Base-by-base conservation (phyloP, 306 rosid species). In the Castanea mollissima region DNA sequence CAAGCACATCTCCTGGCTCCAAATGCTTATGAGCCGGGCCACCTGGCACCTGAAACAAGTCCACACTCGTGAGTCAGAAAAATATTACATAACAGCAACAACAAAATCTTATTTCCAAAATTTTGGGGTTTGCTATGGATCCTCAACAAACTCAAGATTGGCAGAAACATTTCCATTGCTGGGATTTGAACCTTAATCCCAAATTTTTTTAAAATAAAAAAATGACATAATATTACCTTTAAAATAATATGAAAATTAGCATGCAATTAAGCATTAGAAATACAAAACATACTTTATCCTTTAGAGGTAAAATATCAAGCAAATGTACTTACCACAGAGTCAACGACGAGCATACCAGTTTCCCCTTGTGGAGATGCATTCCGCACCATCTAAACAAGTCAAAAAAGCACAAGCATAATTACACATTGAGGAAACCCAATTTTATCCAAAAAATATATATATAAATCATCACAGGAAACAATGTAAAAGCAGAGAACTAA, bases 261-360 rank as follows among this genome's bases (percentile, higher is more conserved):
- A 68, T 4, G 11, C 13, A 64, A 7, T 18, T 31, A 19, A n/a
- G 20, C 72, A 68, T 35, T 68, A 16, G 20, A 65, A 65, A 65
- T 23, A 14, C 46, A 65, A 32, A 32, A 8, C 18, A 32, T 2
- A 23, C 25, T 67, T 13, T 67, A 41, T 41, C 71, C 10, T 32
- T 65, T 41, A 74, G 41, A 27, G 71, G 69, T 46, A 60, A 13
- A 71, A 63, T 20, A 71, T 3, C 74, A 38, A 65, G 78, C 49
- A 72, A 23, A 71, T 70, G 68, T 80, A 76, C 93, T 87, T 76
- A 95, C 99, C 90, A 87, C 96, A 56, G 97, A 91, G 71, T 95
- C 99, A 76, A 95, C 98, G 76, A 95, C 96, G 77, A 91, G 99
- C 98, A 95, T 95, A 83, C 99, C 99, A 83, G 98, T 95, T 87